These are phyloP conservation scores for Hansenula anomala DNA, from an alignment of 1,139 yeast species.

Conservation along the genomic window DNA sequence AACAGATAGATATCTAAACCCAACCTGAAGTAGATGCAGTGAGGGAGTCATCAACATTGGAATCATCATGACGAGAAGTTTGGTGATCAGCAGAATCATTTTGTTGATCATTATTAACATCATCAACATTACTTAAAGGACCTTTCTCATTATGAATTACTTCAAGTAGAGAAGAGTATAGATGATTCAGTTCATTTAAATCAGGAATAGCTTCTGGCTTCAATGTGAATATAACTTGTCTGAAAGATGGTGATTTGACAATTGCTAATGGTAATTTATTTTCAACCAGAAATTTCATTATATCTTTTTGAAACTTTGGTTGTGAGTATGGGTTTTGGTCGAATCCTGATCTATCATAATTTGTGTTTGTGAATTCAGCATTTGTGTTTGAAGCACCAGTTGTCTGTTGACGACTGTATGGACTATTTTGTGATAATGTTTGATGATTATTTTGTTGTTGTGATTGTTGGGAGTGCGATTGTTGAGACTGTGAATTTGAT, in stretches of 20 bases:
- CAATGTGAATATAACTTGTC: conserved; percentile 46
- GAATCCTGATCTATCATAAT: conserved; percentile 27
- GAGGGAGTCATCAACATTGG: conserved; percentile 5
- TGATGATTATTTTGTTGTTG: too few species aligned
- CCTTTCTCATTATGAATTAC: conserved; percentile 30
- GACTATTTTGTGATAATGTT: not conserved
- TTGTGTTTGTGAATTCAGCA: conserved; percentile 6
- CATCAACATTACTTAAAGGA: not conserved
- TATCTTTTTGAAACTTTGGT: conserved; percentile 46
- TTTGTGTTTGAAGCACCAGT: not conserved
- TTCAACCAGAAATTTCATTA: conserved; percentile 46
- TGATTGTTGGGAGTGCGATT: too few species aligned
- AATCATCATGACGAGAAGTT: conserved; percentile 1
- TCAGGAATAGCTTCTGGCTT: conserved; percentile 44
- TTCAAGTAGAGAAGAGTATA: conserved; percentile 43
- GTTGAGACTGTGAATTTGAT: too few species aligned
- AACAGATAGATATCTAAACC: too few species aligned
- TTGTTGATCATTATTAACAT: conserved; percentile 1
- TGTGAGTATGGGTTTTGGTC: conserved; percentile 42
- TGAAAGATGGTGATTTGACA: conserved; percentile 47
- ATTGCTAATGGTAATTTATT: conserved; percentile 45
- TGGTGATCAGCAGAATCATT: conserved; percentile 3
- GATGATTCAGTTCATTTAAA: conserved; percentile 39
- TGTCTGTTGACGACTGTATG: conserved; percentile 3
- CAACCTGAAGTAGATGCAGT: conserved; percentile 3